A percentile compares a stretch with the other conserved stretches of the same genome.
Evolutionary conservation across 192 early-diverging fungal species (phyloP).

Genomic region (Entomortierella beljakovae): DNA sequence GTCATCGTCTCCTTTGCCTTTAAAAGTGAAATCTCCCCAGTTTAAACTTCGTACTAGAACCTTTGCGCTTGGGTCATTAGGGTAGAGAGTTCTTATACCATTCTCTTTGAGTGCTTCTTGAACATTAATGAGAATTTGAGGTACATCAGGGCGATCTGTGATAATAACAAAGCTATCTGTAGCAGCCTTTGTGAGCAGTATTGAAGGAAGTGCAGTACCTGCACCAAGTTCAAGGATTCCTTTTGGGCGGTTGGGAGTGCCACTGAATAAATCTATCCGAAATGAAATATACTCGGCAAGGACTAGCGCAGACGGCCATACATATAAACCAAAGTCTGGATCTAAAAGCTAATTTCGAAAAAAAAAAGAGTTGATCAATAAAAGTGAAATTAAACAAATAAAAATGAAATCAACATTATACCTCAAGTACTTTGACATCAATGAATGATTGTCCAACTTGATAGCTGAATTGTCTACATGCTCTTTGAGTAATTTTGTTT

Average conservation of each 20-base stretch:
- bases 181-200: constrained; percentile 60
- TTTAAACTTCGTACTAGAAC: constrained; percentile 57
- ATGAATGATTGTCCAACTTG: background rate
- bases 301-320: constrained; percentile 81
- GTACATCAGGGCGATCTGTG: constrained; percentile 56
- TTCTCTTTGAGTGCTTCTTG: constrained; percentile 44
- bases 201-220: constrained; percentile 75
- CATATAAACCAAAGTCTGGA: constrained; percentile 69
- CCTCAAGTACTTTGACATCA: constrained; percentile 37
- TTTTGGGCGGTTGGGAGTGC: constrained; percentile 12
- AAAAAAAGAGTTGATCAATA: background rate
- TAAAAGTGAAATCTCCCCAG: constrained; percentile 59
- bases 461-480: constrained; percentile 34
- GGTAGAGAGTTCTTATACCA: constrained; percentile 26
- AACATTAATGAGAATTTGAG: constrained; percentile 56
- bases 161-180: constrained; percentile 39
- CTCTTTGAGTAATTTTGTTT: background rate
- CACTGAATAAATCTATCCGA: constrained; percentile 40
- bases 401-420: background rate
- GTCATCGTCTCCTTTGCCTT: background rate
- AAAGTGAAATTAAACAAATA: background rate
- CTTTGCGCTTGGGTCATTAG: background rate
- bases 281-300: constrained; percentile 69
- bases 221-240: constrained; percentile 65
- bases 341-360: constrained; percentile 58